Conservation (phyloP, 441 rosid species). For the Theobroma grandiflorum region DNA sequence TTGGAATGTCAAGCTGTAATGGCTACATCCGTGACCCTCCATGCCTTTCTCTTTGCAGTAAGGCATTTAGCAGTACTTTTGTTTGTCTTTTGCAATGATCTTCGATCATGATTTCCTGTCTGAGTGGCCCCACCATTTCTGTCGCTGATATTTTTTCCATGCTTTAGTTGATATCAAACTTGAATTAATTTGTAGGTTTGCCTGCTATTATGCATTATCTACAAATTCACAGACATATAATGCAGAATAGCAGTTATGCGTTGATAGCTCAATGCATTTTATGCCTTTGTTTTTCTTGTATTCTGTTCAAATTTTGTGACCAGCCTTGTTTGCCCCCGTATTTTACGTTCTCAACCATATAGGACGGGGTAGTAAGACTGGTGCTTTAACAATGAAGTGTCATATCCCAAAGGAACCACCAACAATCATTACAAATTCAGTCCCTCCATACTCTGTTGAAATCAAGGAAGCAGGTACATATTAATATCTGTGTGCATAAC, state of each 20-base stretch:
- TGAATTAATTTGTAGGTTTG: slow-evolving; percentile 15
- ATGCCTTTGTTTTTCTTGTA: slow-evolving; percentile 17
- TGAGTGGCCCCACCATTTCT: not conserved
- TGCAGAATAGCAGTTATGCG: too few species aligned
- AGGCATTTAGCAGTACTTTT: not conserved
- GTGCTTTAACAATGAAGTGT: slow-evolving; percentile 32
- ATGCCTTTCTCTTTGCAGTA: not conserved
- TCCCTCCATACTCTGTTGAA: slow-evolving; percentile 32
- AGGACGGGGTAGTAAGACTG: slow-evolving; percentile 36
- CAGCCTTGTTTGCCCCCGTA: not conserved
- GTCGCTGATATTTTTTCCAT: slow-evolving; percentile 4
- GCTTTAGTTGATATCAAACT: not conserved
- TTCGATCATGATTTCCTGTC: slow-evolving; percentile 7
- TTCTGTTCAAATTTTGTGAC: slow-evolving; percentile 25
- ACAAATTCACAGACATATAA: not conserved
- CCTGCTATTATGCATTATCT: not conserved
- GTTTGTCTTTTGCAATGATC: not conserved
- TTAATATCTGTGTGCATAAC: slow-evolving; percentile 21
- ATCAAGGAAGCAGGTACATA: slow-evolving; percentile 48
- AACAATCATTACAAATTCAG: slow-evolving; percentile 21
- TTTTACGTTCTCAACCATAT: slow-evolving; percentile 26
- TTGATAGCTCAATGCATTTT: slow-evolving; percentile 23
- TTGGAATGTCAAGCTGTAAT: not conserved
- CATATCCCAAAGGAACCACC: slow-evolving; percentile 31
- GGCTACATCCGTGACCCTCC: not conserved